Conservation (phyloP, 805 yeast species). For the Maudiozyma bulderi region DNA sequence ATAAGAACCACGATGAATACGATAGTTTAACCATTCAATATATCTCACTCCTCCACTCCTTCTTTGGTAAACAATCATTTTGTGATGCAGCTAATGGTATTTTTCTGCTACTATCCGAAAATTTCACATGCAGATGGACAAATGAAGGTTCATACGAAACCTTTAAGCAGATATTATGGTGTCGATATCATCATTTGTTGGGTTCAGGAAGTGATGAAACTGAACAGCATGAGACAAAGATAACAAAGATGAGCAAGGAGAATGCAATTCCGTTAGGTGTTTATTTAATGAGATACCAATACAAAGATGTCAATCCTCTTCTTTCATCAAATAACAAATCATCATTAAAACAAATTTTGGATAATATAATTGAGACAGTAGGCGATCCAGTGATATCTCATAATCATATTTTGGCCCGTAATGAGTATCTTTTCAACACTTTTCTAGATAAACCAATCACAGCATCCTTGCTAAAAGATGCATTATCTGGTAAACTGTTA, state of each 20-base stretch:
- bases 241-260: constrained; percentile 30
- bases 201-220: constrained; percentile 53
- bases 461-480: constrained; percentile 36
- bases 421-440: constrained; percentile 36
- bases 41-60: constrained; percentile 56
- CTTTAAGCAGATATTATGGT: constrained; percentile 65
- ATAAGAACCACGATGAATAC: constrained; percentile 1
- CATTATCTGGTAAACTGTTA: constrained; percentile 41
- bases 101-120: constrained; percentile 53
- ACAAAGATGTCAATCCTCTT: constrained; percentile 46
- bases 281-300: constrained; percentile 31
- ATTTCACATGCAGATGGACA: constrained; percentile 37
- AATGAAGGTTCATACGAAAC: constrained; percentile 49
- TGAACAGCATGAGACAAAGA: constrained; percentile 50
- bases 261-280: constrained; percentile 25
- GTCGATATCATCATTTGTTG: constrained; percentile 63
- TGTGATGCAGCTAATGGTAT: constrained; percentile 59
- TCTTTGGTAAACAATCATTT: constrained; percentile 56
- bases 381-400: constrained; percentile 50
- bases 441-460: constrained; percentile 41
- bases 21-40: constrained; percentile 20
- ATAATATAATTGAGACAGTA: constrained; percentile 56
- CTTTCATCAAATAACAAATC: constrained; percentile 46
- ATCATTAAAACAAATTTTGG: constrained; percentile 66
- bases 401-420: constrained; percentile 36